A percentile compares a stretch with the other conserved stretches of the same genome.
Conservation (phyloP, 202 grass and related monocot species). For the Brachypodium distachyon region DNA sequence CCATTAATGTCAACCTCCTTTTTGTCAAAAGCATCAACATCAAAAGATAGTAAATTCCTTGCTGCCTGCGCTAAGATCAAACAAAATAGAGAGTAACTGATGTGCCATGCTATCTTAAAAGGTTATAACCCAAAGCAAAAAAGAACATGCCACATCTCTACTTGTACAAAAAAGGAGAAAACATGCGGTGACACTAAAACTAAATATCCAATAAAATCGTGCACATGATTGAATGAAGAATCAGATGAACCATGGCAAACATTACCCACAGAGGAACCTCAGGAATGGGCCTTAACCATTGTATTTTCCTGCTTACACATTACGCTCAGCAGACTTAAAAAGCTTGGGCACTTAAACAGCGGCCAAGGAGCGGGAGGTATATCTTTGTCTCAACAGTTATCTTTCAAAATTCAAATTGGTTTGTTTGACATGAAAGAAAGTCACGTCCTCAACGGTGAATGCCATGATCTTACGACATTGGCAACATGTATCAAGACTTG, state of each 20-base stretch:
- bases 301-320: not conserved
- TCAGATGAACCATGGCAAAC: not conserved
- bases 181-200: not conserved
- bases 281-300: not conserved
- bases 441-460: too few species aligned
- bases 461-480: too few species aligned
- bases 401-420: too few species aligned
- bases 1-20: constrained; percentile 10
- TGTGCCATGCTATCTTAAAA: not conserved
- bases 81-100: constrained; percentile 5
- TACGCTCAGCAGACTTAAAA: not conserved
- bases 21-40: constrained; percentile 19
- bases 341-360: not conserved
- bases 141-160: not conserved
- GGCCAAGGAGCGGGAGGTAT: not conserved
- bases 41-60: constrained; percentile 31
- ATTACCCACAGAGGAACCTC: not conserved
- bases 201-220: not conserved
- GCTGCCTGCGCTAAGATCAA: constrained; percentile 58
- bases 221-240: not conserved
- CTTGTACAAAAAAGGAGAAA: not conserved
- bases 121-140: not conserved
- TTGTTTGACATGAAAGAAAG: too few species aligned
- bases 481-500: too few species aligned
- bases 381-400: not conserved